phyloP scores from a whole-genome alignment of 805 yeast genomes.

The Candida qinlingensis region DNA sequence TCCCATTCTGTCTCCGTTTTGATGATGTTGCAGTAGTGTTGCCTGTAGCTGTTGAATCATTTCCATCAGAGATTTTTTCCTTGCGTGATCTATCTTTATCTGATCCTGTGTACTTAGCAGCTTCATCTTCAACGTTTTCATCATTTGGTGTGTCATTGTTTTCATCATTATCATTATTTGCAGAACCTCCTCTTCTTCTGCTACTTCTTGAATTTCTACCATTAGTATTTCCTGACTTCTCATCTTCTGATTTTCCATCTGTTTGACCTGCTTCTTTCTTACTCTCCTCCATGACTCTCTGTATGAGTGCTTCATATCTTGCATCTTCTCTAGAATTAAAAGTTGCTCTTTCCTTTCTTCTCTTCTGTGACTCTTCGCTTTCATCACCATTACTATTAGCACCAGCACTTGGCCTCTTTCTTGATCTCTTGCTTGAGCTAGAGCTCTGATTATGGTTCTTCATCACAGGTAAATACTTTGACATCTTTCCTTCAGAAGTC shows the following conservation, averaged over 20 bases:
- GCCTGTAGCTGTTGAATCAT: conserved; percentile 9
- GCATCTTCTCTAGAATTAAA: conserved; percentile 37
- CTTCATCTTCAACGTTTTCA: conserved; percentile 9
- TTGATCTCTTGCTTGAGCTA: conserved; percentile 19
- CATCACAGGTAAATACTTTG: conserved; percentile 44
- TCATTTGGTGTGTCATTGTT: conserved; percentile 7
- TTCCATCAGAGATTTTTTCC: conserved; percentile 16
- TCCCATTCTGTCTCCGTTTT: conserved; percentile 3
- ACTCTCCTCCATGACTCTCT: conserved; percentile 37
- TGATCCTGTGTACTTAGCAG: not conserved
- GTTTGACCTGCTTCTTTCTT: conserved; percentile 28
- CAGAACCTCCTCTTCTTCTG: conserved; percentile 7
- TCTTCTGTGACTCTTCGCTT: conserved; percentile 11
- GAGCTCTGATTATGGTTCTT: conserved; percentile 16
- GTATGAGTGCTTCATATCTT: conserved; percentile 37
- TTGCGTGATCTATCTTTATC: not conserved
- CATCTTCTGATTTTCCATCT: conserved; percentile 7
- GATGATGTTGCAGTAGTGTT: conserved; percentile 1
- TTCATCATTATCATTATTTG: not conserved
- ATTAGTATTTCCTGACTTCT: conserved; percentile 1
- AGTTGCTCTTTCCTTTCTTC: conserved; percentile 33
- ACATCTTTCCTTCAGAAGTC: conserved; percentile 41
- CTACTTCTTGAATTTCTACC: conserved; percentile 6
- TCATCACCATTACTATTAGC: conserved; percentile 6
- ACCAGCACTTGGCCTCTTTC: conserved; percentile 14